These are phyloP conservation scores for Aspergillus fumigatus DNA, from an alignment of 2,329 filamentous ascomycete genomes.

Conservation along the genomic window DNA sequence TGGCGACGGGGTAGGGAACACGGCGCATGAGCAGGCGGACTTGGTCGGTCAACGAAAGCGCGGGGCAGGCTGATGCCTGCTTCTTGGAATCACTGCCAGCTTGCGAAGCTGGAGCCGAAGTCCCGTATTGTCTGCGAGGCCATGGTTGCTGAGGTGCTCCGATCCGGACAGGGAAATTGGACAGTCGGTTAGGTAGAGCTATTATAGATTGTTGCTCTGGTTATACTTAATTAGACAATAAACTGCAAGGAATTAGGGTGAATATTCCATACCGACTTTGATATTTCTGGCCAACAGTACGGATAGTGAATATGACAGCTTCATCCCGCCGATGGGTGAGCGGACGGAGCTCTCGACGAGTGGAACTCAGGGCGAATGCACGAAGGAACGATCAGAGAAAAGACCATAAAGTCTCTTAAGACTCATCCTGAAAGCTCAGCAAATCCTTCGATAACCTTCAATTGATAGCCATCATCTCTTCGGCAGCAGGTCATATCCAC, in stretches of 20 bases:
- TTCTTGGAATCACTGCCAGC: background rate
- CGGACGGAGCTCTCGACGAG: slow-evolving; percentile 3
- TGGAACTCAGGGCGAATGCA: slow-evolving; percentile 9
- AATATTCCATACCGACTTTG: background rate
- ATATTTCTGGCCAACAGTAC: slow-evolving; percentile 14
- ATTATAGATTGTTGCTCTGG: background rate
- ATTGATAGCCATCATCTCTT: slow-evolving; percentile 1
- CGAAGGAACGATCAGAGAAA: slow-evolving; percentile 2
- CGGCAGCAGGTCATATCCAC: background rate
- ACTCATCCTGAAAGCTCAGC: slow-evolving; percentile 18
- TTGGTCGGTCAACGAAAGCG: slow-evolving; percentile 25
- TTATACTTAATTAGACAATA: background rate
- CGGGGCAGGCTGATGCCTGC: background rate
- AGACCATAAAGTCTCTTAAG: slow-evolving; percentile 5
- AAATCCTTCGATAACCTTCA: background rate
- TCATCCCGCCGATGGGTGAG: slow-evolving; percentile 25
- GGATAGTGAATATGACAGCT: slow-evolving; percentile 20
- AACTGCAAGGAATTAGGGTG: background rate
- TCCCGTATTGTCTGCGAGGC: background rate
- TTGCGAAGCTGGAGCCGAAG: background rate
- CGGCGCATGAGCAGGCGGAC: slow-evolving; percentile 49
- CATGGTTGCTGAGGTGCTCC: background rate
- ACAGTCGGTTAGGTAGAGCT: background rate
- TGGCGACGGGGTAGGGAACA: slow-evolving; percentile 54
- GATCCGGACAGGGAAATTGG: background rate